Conservation (phyloP, 345 rosid species). For the Tarenaya hassleriana region DNA sequence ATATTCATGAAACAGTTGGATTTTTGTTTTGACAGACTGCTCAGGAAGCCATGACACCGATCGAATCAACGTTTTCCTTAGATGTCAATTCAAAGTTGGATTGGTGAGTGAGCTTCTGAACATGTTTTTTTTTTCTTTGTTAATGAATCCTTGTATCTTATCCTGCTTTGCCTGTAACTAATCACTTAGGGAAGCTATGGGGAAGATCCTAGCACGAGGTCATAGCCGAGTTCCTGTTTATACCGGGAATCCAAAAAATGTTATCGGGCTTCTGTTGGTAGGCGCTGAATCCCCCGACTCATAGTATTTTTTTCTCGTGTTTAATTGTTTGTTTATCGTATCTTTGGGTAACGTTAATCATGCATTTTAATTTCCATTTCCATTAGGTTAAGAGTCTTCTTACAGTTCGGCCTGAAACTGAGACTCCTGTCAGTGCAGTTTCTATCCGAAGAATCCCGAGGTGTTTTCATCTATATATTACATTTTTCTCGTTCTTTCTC, state of each 20-base stretch:
- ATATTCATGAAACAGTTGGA: conserved; percentile 9
- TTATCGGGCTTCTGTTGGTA: conserved; percentile 95
- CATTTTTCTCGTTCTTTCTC: neutral
- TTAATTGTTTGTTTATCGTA: conserved; percentile 3
- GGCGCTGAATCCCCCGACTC: conserved; percentile 6
- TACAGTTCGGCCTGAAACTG: conserved; percentile 93
- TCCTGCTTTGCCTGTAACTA: neutral
- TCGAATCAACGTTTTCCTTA: conserved; percentile 92
- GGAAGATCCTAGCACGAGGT: conserved; percentile 89
- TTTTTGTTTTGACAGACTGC: conserved; percentile 61
- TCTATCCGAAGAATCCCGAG: conserved; percentile 90
- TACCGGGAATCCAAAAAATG: conserved; percentile 78
- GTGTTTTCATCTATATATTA: conserved; percentile 27
- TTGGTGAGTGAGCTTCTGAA: conserved; percentile 49
- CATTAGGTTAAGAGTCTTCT: conserved; percentile 89
- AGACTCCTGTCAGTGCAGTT: conserved; percentile 85
- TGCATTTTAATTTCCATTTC: conserved; percentile 6
- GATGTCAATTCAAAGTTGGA: conserved; percentile 97
- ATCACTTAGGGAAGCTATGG: conserved; percentile 94
- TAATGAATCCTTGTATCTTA: neutral
- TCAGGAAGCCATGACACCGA: conserved; percentile 99
- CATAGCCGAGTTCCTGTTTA: conserved; percentile 98
- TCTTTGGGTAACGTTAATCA: conserved; percentile 3
- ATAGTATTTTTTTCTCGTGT: neutral
- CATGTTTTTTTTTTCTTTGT: neutral